phyloP scores from a whole-genome alignment of 78 protist genomes.

The Thecamonas trahens region DNA sequence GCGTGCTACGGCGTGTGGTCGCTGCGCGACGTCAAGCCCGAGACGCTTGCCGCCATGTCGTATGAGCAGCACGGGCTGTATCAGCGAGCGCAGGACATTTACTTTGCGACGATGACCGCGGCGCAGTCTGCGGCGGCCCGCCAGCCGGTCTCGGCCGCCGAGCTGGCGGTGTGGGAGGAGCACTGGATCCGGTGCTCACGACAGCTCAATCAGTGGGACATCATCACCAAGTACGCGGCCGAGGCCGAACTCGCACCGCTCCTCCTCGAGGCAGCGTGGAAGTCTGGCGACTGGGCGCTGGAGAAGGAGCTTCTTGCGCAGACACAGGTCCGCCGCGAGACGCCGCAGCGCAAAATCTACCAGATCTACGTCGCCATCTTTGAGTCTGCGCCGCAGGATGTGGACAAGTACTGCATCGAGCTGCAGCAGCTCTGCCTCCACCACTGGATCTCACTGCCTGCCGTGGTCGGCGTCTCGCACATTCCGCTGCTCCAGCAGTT shows the following conservation, averaged over 20 bases:
- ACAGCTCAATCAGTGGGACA: conserved; percentile 74
- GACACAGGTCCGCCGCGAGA: conserved; percentile 20
- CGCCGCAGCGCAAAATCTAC: conserved; percentile 34
- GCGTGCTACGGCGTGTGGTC: conserved; percentile 24
- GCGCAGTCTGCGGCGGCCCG: not conserved
- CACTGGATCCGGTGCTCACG: conserved; percentile 63
- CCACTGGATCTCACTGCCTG: conserved; percentile 27
- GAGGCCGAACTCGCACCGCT: too few relatives aligned
- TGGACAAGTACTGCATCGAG: conserved; percentile 19
- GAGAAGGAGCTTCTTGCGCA: not conserved
- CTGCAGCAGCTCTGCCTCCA: not conserved
- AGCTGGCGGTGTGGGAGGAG: conserved; percentile 65
- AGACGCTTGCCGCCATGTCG: conserved; percentile 30
- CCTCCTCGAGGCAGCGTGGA: conserved; percentile 65
- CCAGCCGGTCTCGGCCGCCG: not conserved
- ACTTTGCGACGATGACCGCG: not conserved
- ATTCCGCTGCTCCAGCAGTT: conserved; percentile 28
- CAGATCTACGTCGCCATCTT: conserved; percentile 30
- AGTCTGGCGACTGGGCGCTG: conserved; percentile 34
- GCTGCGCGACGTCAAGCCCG: conserved; percentile 18
- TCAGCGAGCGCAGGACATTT: conserved; percentile 45
- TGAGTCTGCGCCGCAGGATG: conserved; percentile 25
- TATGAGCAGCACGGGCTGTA: conserved; percentile 36
- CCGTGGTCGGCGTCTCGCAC: conserved; percentile 7
- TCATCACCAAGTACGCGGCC: conserved; percentile 46